A percentile compares a stretch with the other conserved stretches of the same genome.
Evolutionary conservation across 1,284 basidiomycete species (phyloP).

Genomic region (Boletus semigastroideus): DNA sequence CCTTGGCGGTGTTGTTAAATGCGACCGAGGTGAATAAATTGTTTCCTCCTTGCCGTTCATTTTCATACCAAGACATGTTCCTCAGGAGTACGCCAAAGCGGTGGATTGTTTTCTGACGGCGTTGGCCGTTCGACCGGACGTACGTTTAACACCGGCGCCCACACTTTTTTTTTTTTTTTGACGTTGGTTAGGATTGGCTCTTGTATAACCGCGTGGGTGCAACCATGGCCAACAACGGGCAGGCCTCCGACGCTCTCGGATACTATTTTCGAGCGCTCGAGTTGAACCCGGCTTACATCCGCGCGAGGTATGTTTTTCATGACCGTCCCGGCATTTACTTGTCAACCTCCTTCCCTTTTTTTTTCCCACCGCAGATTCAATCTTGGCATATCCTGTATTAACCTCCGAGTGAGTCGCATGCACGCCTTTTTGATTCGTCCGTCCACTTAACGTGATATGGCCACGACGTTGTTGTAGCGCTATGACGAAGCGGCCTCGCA

Average conservation of each 20-base stretch:
- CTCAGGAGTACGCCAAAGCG: conserved; percentile 85
- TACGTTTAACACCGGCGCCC: conserved; percentile 36
- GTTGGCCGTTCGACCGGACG: conserved; percentile 83
- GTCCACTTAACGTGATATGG: too few species aligned
- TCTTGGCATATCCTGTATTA: conserved; percentile 88
- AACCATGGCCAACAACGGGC: conserved; percentile 91
- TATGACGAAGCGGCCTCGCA: conserved; percentile 84
- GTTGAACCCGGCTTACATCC: conserved; percentile 90
- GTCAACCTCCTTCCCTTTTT: too few species aligned
- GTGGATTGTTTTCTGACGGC: conserved; percentile 95
- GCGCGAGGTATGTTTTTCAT: conserved; percentile 63
- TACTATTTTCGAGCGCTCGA: conserved; percentile 92
- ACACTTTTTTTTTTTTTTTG: background rate
- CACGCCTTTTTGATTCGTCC: background rate
- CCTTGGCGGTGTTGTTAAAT: conserved; percentile 92
- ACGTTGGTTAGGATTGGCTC: conserved; percentile 76
- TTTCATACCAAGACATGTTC: background rate
- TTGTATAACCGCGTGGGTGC: conserved; percentile 96
- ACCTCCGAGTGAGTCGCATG: conserved; percentile 61
- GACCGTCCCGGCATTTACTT: conserved; percentile 14
- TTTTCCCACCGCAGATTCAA: conserved; percentile 63
- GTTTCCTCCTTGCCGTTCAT: background rate
- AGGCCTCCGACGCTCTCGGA: conserved; percentile 78
- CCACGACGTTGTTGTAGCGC: conserved; percentile 42
- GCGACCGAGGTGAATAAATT: conserved; percentile 68